Percentiles rank a stretch among this genome's conserved stretches.
Evolutionary conservation across 495 filamentous ascomycete species (phyloP).

Genomic region (Tuber calosporum): DNA sequence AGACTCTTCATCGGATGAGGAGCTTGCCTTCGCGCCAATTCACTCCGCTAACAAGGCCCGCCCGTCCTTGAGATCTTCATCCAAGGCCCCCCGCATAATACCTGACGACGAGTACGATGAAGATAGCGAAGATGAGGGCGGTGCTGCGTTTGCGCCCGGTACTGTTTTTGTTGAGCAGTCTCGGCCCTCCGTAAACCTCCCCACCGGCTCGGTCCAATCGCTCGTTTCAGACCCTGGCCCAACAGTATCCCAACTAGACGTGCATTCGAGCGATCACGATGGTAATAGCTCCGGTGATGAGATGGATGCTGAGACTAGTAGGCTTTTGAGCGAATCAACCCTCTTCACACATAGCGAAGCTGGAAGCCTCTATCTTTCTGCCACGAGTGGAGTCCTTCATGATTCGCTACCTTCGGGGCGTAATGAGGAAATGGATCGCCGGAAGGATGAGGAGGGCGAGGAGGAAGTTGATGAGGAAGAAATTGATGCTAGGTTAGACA

Average conservation of each 20-base stretch:
- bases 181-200: neutral
- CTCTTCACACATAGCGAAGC: slow-evolving; percentile 87
- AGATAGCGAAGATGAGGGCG: slow-evolving; percentile 36
- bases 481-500: slow-evolving; percentile 29
- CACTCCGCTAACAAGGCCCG: neutral
- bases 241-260: slow-evolving; percentile 27
- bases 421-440: slow-evolving; percentile 18
- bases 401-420: slow-evolving; percentile 11
- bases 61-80: neutral
- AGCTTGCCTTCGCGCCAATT: slow-evolving; percentile 36
- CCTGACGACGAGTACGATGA: slow-evolving; percentile 36
- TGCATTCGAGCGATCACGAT: slow-evolving; percentile 49
- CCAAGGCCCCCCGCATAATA: neutral
- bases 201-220: slow-evolving; percentile 19
- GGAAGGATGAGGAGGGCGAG: slow-evolving; percentile 26
- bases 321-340: slow-evolving; percentile 54
- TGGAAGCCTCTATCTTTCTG: slow-evolving; percentile 92
- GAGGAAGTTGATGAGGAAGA: slow-evolving; percentile 40
- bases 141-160: slow-evolving; percentile 27
- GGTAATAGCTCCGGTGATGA: slow-evolving; percentile 42
- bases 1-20: slow-evolving; percentile 35
- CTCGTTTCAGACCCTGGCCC: slow-evolving; percentile 18
- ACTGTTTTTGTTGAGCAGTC: slow-evolving; percentile 5
- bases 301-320: slow-evolving; percentile 41
- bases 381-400: slow-evolving; percentile 47